Base-by-base conservation (phyloP, 805 yeast species). In the Blastobotrys peoriensis region DNA sequence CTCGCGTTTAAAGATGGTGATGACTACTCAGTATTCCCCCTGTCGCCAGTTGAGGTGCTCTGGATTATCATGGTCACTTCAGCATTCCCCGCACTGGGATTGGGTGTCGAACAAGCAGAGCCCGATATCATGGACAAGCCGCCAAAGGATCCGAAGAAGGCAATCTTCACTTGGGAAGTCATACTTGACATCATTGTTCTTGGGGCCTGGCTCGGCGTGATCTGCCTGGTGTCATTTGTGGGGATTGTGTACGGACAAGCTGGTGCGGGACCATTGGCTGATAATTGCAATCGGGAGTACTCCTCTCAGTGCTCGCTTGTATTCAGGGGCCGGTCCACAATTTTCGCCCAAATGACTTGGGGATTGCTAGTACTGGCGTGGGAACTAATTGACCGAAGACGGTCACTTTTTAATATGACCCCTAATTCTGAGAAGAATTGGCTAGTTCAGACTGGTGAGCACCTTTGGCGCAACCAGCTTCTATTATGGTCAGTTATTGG, bases 321-420 rank as follows among this genome's bases (percentile, higher is more conserved):
- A 9, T 86, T 80, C 65, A 71, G 75, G 54, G 85, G 88, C 3
- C 76, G 96, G 61, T 76, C 94, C 2, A 76, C 83, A 2, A 75
- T 88, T 0, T 86, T 86, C 68, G 83, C 83, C 1, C 76, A 81
- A 1, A 81, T 86, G 81, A 86, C 95, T 0, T 86, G 95, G 94
- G 76, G 89, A 66, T 83, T 91, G 3, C 71, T 86, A 47, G 60
- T 86, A 22, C 68, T 84, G 38, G 93, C 94, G 1, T 85, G 93
- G 93, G 93, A 85, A 64, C 86, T 86, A 54, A 73, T 84, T 46
- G 86, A 84, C 58, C 65, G 79, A 63, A 70, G 82, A 54, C 70
- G 79, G 54, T 85, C 94, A 1, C 68, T 86, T 49, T 84, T 85
- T 64, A 66, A 67, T 43, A 81, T 81, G 85, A 75, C 80, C 46